Evolutionary conservation across 805 yeast species (phyloP).

Genomic region (Wickerhamomyces sydowiorum): DNA sequence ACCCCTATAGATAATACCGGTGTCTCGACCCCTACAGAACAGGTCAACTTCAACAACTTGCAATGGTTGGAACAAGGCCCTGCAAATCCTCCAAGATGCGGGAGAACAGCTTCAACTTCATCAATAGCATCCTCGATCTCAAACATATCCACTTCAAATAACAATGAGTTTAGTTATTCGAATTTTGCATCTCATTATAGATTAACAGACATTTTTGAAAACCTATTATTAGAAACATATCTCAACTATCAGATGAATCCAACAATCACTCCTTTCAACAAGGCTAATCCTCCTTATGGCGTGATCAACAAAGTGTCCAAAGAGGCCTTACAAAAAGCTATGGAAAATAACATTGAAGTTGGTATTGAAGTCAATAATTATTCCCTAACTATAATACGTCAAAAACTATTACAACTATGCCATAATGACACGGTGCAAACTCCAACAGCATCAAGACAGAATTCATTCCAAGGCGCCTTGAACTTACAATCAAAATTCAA

Average conservation of each 20-base stretch:
- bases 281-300: slow-evolving; percentile 62
- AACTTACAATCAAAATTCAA: slow-evolving; percentile 17
- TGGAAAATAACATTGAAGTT: slow-evolving; percentile 26
- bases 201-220: slow-evolving; percentile 35
- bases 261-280: slow-evolving; percentile 62
- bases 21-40: slow-evolving; percentile 21
- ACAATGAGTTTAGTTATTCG: slow-evolving; percentile 20
- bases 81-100: slow-evolving; percentile 16
- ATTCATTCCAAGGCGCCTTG: slow-evolving; percentile 7
- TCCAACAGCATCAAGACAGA: slow-evolving; percentile 10
- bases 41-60: slow-evolving; percentile 7
- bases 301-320: slow-evolving; percentile 56
- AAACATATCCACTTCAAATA: too few relatives aligned
- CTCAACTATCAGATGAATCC: slow-evolving; percentile 49
- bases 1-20: slow-evolving; percentile 8
- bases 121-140: too few relatives aligned
- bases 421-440: slow-evolving; percentile 8
- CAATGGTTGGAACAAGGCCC: slow-evolving; percentile 1
- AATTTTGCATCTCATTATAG: slow-evolving; percentile 22
- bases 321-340: slow-evolving; percentile 38
- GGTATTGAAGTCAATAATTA: slow-evolving; percentile 33
- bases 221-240: slow-evolving; percentile 39
- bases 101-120: slow-evolving; percentile 21
- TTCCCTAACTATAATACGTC: slow-evolving; percentile 32
- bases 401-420: slow-evolving; percentile 26